Conservation (phyloP, 306 rosid genomes). For the Cucumis hystrix region DNA sequence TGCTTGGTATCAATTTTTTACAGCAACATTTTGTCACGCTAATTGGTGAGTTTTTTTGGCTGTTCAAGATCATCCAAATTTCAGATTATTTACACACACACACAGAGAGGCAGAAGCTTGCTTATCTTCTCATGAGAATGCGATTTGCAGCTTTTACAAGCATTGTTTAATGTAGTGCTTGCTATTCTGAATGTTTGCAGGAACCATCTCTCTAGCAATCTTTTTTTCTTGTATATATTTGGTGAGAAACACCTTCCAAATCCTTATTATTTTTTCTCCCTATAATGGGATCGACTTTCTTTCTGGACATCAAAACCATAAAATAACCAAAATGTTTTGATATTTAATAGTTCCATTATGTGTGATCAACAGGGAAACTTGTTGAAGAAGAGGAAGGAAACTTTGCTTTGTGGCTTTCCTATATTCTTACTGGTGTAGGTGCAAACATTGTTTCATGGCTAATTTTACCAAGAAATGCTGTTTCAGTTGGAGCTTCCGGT, state of each 20-base stretch:
- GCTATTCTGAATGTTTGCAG: slow-evolving; percentile 31
- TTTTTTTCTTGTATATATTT: slow-evolving; percentile 88
- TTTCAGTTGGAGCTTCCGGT: slow-evolving; percentile 96
- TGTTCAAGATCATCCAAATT: not conserved
- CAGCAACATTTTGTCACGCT: slow-evolving; percentile 94
- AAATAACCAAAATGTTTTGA: not conserved
- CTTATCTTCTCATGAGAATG: not conserved
- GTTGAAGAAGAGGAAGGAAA: slow-evolving; percentile 99
- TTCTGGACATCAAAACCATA: not conserved
- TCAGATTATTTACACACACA: not conserved
- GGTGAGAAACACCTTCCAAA: slow-evolving; percentile 42
- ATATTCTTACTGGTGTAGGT: slow-evolving; percentile 84
- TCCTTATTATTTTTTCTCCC: not conserved
- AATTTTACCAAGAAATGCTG: slow-evolving; percentile 76
- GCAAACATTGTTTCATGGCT: slow-evolving; percentile 93
- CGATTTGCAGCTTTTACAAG: not conserved
- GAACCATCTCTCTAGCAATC: slow-evolving; percentile 97
- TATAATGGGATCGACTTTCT: not conserved
- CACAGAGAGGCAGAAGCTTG: not conserved
- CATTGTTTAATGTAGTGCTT: not conserved
- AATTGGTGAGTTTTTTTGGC: slow-evolving; percentile 55
- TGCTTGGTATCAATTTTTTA: slow-evolving; percentile 81
- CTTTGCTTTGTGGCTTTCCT: slow-evolving; percentile 81
- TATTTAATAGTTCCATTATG: not conserved
- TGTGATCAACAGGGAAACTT: slow-evolving; percentile 51